Percentiles rank a stretch among this genome's conserved stretches.
Evolutionary conservation across 331 rosid species (phyloP).

Genomic region (Pyracantha coccinea): DNA sequence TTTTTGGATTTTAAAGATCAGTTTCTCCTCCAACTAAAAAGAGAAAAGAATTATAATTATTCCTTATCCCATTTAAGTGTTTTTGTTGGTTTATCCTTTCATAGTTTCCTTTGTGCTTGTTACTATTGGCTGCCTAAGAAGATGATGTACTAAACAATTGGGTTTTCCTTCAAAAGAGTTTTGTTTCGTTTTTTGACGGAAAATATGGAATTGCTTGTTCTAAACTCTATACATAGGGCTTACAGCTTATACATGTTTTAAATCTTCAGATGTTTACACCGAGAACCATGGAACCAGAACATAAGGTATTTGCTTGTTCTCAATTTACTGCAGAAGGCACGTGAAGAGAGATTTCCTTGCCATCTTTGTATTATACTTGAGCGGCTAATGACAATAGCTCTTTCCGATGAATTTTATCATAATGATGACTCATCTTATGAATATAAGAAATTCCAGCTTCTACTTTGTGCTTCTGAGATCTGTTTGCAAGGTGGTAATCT

Average conservation of each 20-base stretch:
- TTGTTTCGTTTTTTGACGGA: background rate
- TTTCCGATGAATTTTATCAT: slow-evolving; percentile 43
- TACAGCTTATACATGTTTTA: background rate
- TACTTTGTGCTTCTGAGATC: slow-evolving; percentile 88
- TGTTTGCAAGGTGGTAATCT: slow-evolving; percentile 64
- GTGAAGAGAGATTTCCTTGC: slow-evolving; percentile 83
- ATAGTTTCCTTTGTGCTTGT: background rate
- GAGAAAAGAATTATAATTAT: background rate
- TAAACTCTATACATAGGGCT: background rate
- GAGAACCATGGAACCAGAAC: slow-evolving; percentile 79
- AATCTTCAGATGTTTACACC: slow-evolving; percentile 67
- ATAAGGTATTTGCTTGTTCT: slow-evolving; percentile 74
- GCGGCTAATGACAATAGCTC: slow-evolving; percentile 55
- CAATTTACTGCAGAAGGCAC: slow-evolving; percentile 75
- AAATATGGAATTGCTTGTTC: background rate
- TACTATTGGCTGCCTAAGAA: background rate
- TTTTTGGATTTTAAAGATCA: background rate
- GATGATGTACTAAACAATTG: background rate
- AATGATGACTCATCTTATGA: slow-evolving; percentile 25
- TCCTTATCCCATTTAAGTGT: background rate
- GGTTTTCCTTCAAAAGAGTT: background rate
- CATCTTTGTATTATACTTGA: slow-evolving; percentile 49
- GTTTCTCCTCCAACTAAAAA: background rate
- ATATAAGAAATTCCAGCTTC: slow-evolving; percentile 71
- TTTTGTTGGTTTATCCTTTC: background rate